Conservation (phyloP, 2,329 filamentous ascomycete genomes). For the Calonectria naviculata region DNA sequence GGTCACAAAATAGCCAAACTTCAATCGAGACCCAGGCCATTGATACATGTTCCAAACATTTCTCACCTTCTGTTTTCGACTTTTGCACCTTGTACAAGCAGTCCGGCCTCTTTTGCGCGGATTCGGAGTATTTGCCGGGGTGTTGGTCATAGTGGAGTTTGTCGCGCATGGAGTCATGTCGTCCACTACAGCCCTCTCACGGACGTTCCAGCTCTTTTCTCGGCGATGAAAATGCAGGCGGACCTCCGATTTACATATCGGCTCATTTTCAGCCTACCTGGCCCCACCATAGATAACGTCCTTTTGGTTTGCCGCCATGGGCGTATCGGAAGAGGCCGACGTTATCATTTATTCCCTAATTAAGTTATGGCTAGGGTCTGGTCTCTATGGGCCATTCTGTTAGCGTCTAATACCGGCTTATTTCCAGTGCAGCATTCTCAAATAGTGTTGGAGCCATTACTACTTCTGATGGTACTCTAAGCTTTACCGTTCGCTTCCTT, state of each 20-base stretch:
- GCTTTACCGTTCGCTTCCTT: neutral
- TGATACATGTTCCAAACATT: too few species aligned
- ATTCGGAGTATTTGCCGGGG: neutral
- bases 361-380: too few species aligned
- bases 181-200: neutral
- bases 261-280: neutral
- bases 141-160: neutral
- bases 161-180: neutral
- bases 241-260: conserved; percentile 9
- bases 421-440: neutral
- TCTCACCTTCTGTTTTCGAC: neutral
- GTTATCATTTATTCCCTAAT: too few species aligned
- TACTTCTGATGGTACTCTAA: neutral
- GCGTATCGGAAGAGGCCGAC: neutral
- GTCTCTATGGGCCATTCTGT: too few species aligned
- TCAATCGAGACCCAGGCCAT: too few species aligned
- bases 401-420: neutral
- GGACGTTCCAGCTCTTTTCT: neutral
- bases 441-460: too few species aligned
- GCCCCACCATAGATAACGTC: neutral
- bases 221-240: neutral
- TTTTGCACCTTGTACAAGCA: neutral
- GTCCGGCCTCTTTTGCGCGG: neutral
- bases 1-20: too few species aligned
- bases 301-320: neutral